Conservation (phyloP, 2,329 filamentous ascomycete species). For the Trichoderma sp. region DNA sequence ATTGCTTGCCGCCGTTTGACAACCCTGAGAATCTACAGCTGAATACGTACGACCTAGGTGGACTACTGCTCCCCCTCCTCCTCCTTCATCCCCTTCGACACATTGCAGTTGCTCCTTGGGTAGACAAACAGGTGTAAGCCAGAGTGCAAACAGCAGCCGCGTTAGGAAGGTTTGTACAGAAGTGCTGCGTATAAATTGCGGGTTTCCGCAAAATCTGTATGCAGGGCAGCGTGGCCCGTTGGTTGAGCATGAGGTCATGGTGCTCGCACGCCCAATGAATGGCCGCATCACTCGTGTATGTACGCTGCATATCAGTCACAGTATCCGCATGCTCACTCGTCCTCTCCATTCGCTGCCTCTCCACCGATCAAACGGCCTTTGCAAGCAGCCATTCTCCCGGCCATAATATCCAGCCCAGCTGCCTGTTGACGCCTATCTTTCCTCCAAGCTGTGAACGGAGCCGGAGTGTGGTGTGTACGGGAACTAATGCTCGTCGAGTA, state of each 20-base stretch:
- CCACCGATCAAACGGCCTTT: background rate
- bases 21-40: background rate
- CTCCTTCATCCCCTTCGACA: background rate
- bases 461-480: constrained; percentile 21
- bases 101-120: background rate
- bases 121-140: background rate
- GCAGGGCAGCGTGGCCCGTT: background rate
- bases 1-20: background rate
- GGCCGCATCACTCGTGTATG: background rate
- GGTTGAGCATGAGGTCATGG: background rate
- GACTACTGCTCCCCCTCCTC: background rate
- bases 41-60: background rate
- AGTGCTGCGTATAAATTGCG: background rate
- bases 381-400: background rate
- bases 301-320: background rate
- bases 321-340: background rate
- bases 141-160: background rate
- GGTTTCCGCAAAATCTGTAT: background rate
- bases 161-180: constrained; percentile 1
- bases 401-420: background rate
- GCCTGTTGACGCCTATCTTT: background rate
- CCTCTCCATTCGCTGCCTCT: background rate
- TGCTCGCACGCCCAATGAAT: background rate
- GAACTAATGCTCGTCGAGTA: constrained; percentile 21
- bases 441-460: background rate